These are phyloP conservation scores for Mikania micrantha DNA, from an alignment of 129 eudicot genomes.

Conservation along the genomic window DNA sequence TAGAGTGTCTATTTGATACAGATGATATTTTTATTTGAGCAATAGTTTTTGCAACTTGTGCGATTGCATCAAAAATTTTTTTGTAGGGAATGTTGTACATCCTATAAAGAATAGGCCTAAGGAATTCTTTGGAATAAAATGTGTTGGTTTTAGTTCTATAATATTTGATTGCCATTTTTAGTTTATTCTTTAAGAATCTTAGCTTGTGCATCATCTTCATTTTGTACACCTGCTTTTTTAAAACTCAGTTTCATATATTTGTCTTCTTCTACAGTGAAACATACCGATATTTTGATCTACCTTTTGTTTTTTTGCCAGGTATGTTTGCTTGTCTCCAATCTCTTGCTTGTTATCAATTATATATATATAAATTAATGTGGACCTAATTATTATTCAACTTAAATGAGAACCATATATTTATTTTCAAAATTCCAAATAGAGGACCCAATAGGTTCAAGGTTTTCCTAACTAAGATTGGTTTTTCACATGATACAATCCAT, in stretches of 20 bases:
- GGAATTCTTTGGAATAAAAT: background rate
- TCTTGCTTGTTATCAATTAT: background rate
- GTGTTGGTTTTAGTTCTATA: constrained; percentile 1
- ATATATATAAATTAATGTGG: no score
- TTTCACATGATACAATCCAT: no score
- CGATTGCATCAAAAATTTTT: background rate
- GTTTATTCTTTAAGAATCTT: background rate
- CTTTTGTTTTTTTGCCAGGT: constrained; percentile 52
- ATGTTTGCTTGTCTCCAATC: background rate
- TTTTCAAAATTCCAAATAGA: no score
- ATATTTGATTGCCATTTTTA: background rate
- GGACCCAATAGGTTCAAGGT: no score
- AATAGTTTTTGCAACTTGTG: background rate
- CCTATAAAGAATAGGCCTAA: background rate
- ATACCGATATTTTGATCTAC: constrained; percentile 50
- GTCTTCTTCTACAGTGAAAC: constrained; percentile 46
- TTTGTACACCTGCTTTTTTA: background rate
- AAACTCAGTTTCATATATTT: constrained; percentile 17
- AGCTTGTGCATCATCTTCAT: background rate
- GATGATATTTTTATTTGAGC: background rate
- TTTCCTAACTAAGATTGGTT: no score
- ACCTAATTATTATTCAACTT: no score
- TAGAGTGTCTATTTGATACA: background rate
- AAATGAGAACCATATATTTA: no score
- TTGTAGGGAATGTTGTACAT: background rate